These are phyloP conservation scores for Helichrysum umbraculigerum DNA, from an alignment of 129 eudicot species.

Conservation along the genomic window DNA sequence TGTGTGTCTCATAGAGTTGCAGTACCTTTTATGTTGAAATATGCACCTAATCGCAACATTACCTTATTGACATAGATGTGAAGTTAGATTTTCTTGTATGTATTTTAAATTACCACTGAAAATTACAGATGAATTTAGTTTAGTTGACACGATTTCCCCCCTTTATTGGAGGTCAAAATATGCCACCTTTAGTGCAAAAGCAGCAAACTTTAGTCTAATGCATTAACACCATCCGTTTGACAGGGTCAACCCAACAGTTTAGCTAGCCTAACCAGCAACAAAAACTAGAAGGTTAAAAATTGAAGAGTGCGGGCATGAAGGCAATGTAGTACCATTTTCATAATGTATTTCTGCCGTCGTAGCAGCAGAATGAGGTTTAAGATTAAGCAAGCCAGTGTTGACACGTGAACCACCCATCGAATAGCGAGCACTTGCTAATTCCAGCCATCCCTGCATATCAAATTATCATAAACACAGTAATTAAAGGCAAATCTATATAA, in stretches of 20 bases:
- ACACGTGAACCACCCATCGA: slow-evolving; percentile 91
- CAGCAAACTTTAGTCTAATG: too few relatives aligned
- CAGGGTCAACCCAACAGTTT: too few relatives aligned
- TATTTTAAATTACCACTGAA: neutral
- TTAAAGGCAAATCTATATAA: neutral
- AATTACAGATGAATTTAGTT: neutral
- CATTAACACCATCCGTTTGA: too few relatives aligned
- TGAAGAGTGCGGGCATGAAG: neutral
- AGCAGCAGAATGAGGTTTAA: slow-evolving; percentile 73
- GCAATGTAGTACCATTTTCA: slow-evolving; percentile 37
- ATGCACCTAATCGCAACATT: too few relatives aligned
- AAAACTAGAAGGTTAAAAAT: neutral
- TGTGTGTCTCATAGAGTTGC: neutral
- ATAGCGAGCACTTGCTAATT: slow-evolving; percentile 82
- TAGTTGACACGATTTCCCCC: neutral
- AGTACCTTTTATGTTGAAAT: neutral
- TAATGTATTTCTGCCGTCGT: slow-evolving; percentile 52
- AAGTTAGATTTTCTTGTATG: neutral
- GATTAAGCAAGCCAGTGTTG: slow-evolving; percentile 63
- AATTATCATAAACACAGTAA: neutral
- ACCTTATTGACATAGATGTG: neutral
- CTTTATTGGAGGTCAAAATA: neutral
- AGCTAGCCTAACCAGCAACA: neutral
- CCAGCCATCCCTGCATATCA: slow-evolving; percentile 77
- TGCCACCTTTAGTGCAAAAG: too few relatives aligned